These are phyloP conservation scores for Sutorius eximius DNA, from an alignment of 1,284 basidiomycete genomes.

Conservation along the genomic window DNA sequence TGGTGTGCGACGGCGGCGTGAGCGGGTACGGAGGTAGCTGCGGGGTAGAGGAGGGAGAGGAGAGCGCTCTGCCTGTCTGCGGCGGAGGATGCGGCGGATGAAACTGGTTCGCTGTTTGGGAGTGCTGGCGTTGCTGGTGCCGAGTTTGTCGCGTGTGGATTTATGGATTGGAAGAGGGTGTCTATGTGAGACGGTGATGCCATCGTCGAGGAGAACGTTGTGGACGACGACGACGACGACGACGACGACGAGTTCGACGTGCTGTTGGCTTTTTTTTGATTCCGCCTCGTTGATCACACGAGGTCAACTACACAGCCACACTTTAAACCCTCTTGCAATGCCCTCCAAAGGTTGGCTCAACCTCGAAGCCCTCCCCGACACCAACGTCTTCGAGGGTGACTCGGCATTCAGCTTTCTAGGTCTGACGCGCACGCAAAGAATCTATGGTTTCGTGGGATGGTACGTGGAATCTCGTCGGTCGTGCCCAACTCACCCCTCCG, in stretches of 20 bases:
- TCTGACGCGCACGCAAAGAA: slow-evolving; percentile 72
- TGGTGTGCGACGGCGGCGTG: slow-evolving; percentile 39
- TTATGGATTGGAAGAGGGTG: slow-evolving; percentile 17
- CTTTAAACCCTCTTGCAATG: slow-evolving; percentile 18
- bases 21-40: slow-evolving; percentile 37
- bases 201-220: slow-evolving; percentile 13
- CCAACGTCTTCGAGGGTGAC: slow-evolving; percentile 78
- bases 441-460: slow-evolving; percentile 86
- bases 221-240: not conserved
- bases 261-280: not conserved
- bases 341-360: slow-evolving; percentile 65
- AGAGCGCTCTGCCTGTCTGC: slow-evolving; percentile 71
- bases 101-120: slow-evolving; percentile 47
- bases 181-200: slow-evolving; percentile 15
- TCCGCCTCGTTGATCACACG: slow-evolving; percentile 32
- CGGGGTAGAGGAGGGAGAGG: slow-evolving; percentile 62
- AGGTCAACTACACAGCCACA: slow-evolving; percentile 20
- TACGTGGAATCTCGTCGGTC: slow-evolving; percentile 29
- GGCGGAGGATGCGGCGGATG: slow-evolving; percentile 37
- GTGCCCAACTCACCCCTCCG: not conserved
- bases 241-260: no score
- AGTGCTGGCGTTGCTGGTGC: slow-evolving; percentile 55
- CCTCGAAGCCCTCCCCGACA: slow-evolving; percentile 70
- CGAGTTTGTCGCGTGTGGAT: slow-evolving; percentile 38
- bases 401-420: slow-evolving; percentile 80